These are phyloP conservation scores for Mortierella sp. DNA, from an alignment of 371 early-diverging fungal genomes.

Conservation along the genomic window DNA sequence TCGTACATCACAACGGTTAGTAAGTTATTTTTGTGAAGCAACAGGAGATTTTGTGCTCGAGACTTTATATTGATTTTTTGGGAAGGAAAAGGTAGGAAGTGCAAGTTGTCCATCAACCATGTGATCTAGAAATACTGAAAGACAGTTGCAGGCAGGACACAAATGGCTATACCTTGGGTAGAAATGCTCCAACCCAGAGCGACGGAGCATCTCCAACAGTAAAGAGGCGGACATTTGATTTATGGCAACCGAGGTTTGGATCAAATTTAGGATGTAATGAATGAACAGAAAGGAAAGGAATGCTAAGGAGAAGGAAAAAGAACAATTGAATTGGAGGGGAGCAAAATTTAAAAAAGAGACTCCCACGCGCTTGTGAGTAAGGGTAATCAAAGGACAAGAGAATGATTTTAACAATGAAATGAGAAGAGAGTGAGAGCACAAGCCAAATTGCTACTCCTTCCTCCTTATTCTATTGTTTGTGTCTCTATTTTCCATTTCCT, in stretches of 20 bases:
- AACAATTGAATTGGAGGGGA: too few relatives aligned
- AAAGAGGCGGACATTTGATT: constrained; percentile 55
- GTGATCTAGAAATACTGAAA: background rate
- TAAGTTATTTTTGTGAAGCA: background rate
- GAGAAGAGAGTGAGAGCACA: background rate
- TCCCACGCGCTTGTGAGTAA: too few relatives aligned
- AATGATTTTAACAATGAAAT: background rate
- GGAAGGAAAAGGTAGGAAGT: background rate
- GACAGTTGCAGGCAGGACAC: background rate
- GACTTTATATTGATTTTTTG: too few relatives aligned
- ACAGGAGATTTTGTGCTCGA: too few relatives aligned
- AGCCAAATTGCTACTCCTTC: background rate
- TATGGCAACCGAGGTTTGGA: background rate
- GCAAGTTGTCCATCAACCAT: background rate
- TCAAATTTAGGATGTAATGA: background rate
- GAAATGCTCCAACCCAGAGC: constrained; percentile 55
- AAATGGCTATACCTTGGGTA: constrained; percentile 47
- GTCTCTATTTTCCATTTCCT: background rate
- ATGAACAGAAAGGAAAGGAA: constrained; percentile 3
- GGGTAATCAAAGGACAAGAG: constrained; percentile 14
- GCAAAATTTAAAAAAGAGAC: too few relatives aligned
- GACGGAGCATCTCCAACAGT: constrained; percentile 60
- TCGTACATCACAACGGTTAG: background rate
- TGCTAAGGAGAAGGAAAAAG: constrained; percentile 6
- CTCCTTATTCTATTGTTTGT: background rate